Evolutionary conservation across 495 filamentous ascomycete genomes (phyloP).

Genomic region (Xylaria longipes): DNA sequence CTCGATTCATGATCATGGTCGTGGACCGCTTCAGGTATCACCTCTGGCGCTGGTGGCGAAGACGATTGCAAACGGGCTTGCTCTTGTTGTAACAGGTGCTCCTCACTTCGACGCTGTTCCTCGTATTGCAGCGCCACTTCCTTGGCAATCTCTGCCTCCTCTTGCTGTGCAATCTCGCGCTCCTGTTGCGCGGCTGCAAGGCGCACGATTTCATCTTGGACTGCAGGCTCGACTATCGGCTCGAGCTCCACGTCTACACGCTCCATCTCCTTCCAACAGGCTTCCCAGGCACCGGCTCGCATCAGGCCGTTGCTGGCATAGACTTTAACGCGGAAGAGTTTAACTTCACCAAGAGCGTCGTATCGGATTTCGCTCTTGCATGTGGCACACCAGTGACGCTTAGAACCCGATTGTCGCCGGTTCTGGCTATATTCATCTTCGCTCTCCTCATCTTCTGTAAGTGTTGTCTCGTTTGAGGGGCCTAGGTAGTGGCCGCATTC

Average conservation of each 20-base stretch:
- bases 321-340: constrained; percentile 83
- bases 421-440: constrained; percentile 52
- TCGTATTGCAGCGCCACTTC: constrained; percentile 38
- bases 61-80: constrained; percentile 20
- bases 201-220: constrained; percentile 53
- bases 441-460: constrained; percentile 54
- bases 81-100: constrained; percentile 19
- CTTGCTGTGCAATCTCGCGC: constrained; percentile 40
- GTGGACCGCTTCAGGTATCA: constrained; percentile 21
- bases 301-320: constrained; percentile 95
- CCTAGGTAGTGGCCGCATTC: constrained; percentile 80
- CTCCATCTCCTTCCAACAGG: constrained; percentile 97
- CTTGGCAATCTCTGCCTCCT: constrained; percentile 37
- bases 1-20: constrained; percentile 10
- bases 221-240: constrained; percentile 55
- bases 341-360: constrained; percentile 50
- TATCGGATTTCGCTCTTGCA: constrained; percentile 61
- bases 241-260: constrained; percentile 92
- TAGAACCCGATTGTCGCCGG: constrained; percentile 40
- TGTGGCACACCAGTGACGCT: constrained; percentile 65
- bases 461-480: constrained; percentile 47
- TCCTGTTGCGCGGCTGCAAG: constrained; percentile 46
- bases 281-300: constrained; percentile 88
- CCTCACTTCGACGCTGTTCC: constrained; percentile 30
- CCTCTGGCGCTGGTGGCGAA: constrained; percentile 26